These are phyloP conservation scores for Rhexocercosporidium sp. DNA, from an alignment of 2,329 filamentous ascomycete genomes.

Conservation along the genomic window DNA sequence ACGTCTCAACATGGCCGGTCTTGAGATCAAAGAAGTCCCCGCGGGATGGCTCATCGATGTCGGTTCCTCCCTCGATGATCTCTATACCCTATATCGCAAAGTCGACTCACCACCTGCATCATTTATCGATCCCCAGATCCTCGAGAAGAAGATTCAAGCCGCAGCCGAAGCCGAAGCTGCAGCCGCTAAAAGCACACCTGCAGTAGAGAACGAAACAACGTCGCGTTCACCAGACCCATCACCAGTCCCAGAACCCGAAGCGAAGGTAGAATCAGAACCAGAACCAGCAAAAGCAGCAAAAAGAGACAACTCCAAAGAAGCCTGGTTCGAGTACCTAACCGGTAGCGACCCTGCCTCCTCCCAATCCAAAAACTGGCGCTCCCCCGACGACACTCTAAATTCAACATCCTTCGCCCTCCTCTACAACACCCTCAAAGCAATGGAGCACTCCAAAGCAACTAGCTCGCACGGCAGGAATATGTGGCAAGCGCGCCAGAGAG, in stretches of 20 bases:
- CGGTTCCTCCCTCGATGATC: constrained; percentile 51
- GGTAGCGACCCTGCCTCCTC: neutral
- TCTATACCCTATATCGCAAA: constrained; percentile 53
- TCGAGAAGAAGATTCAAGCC: constrained; percentile 31
- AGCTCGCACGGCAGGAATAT: constrained; percentile 49
- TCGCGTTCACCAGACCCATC: neutral
- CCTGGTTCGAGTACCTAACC: neutral
- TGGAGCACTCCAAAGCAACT: constrained; percentile 41
- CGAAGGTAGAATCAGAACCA: neutral
- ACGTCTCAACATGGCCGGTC: constrained; percentile 53
- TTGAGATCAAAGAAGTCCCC: constrained; percentile 46
- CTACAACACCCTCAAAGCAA: constrained; percentile 39
- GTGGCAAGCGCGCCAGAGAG: constrained; percentile 58
- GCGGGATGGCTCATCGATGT: constrained; percentile 54
- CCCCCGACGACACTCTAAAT: constrained; percentile 34
- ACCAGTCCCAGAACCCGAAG: neutral
- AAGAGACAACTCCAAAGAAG: neutral
- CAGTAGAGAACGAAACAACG: neutral
- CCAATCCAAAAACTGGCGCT: neutral
- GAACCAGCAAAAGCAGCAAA: too few relatives aligned
- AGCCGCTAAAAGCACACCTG: neutral
- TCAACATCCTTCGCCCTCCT: constrained; percentile 39
- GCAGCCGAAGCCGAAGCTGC: constrained; percentile 11
- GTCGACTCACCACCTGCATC: constrained; percentile 21
- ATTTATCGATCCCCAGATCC: constrained; percentile 33